These are phyloP conservation scores for Phlyctochytrium arcticum DNA, from an alignment of 192 early-diverging fungal genomes.

Conservation along the genomic window DNA sequence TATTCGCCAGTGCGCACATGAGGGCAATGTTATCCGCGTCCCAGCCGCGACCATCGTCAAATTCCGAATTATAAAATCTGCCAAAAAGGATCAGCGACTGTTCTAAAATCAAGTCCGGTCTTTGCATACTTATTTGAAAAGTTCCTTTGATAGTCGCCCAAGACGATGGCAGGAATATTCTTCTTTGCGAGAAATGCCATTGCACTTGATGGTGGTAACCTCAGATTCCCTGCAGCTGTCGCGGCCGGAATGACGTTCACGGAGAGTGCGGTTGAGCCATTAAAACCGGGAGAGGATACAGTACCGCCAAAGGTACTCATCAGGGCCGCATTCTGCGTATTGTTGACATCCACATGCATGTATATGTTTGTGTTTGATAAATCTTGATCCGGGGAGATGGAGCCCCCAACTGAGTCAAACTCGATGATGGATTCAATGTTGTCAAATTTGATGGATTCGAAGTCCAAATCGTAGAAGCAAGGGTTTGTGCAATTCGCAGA, in stretches of 20 bases:
- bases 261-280: background rate
- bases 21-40: slow-evolving; percentile 28
- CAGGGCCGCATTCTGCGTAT: slow-evolving; percentile 23
- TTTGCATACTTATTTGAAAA: slow-evolving; percentile 47
- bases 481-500: slow-evolving; percentile 57
- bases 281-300: background rate
- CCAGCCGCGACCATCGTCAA: slow-evolving; percentile 52
- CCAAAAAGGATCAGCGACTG: background rate
- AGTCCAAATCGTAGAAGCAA: slow-evolving; percentile 60
- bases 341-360: slow-evolving; percentile 42
- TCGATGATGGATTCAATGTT: slow-evolving; percentile 71
- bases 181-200: slow-evolving; percentile 66
- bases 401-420: slow-evolving; percentile 52
- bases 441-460: slow-evolving; percentile 60
- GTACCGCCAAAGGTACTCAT: slow-evolving; percentile 14
- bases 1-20: slow-evolving; percentile 61
- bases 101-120: no score
- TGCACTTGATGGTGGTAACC: slow-evolving; percentile 66
- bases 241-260: slow-evolving; percentile 37
- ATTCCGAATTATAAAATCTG: slow-evolving; percentile 62
- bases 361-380: slow-evolving; percentile 20
- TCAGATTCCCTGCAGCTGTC: slow-evolving; percentile 19
- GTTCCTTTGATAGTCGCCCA: slow-evolving; percentile 56
- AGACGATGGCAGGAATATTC: slow-evolving; percentile 59
- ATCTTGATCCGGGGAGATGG: slow-evolving; percentile 3